Base-by-base conservation (phyloP, 768 basidiomycete genomes). In the Naganishia friedmannii region DNA sequence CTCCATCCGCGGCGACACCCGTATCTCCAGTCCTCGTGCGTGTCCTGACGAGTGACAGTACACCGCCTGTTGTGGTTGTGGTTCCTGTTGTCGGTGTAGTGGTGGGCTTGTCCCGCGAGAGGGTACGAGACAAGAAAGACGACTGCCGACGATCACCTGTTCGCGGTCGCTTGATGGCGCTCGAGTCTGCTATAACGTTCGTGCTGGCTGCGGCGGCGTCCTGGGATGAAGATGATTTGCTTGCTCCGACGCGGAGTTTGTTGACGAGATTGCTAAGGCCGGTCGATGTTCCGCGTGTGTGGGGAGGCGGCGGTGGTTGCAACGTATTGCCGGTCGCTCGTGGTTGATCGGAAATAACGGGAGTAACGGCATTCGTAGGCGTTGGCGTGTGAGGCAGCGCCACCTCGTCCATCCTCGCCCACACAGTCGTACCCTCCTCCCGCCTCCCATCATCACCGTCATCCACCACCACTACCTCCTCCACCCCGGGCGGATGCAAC, bases 401-500 rank as follows among this genome's bases (percentile, higher is more conserved):
- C n/a, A n/a, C n/a, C n/a, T n/a, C n/a, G n/a, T 34, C 29, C 26
- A 37, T 53, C 66, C 29, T 53, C 66, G 45, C 28, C 63, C 39
- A 21, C 2, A 28, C 28, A 6, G 21, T 34, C n/a, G n/a, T 2
- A 13, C 37, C 23, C 42, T 45, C 5, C 26, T 13, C 19, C 23
- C 42, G 45, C 9, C 9, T 13, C n/a, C 28, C 71, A 73, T 10
- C 55, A 17, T 2, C 7, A 8, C 53, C 31, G 63, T 74, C 51
- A 74, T 55, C 46, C 31, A 55, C 21, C 12, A 55, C 21, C 12
- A 65, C 69, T 4, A 54, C 34, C 60, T 21, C 54, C 39, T 31
- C 74, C 72, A 28, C 69, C 2, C 57, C 66, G 1, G 79, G 79
- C 21, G 79, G 79, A 71, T 80, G 79, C 9, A 79, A 70, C 7